A percentile compares a stretch with the other conserved stretches of the same genome.
These are phyloP conservation scores for Fomitopsis betulina DNA, from an alignment of 1,284 basidiomycete species.

Conservation along the genomic window DNA sequence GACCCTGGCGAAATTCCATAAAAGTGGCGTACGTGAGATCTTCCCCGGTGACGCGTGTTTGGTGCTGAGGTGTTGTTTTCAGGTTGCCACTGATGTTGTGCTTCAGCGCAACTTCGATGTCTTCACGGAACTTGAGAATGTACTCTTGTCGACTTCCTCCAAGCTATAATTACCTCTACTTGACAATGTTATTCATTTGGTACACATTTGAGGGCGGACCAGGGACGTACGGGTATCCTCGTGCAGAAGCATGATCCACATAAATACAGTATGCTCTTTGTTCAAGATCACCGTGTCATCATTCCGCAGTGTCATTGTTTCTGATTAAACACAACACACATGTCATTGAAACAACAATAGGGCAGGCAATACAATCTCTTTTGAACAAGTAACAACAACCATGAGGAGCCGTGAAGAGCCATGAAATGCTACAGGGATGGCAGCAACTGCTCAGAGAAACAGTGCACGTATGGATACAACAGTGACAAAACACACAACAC, in stretches of 20 bases:
- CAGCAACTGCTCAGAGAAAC: not conserved
- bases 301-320: not conserved
- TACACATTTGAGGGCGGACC: not conserved
- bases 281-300: not conserved
- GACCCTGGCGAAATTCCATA: constrained; percentile 39
- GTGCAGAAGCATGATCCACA: not conserved
- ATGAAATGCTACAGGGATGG: not conserved
- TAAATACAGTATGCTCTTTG: not conserved
- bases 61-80: constrained; percentile 1
- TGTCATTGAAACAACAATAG: not conserved
- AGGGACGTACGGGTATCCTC: not conserved
- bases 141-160: constrained; percentile 2
- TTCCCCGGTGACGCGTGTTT: not conserved
- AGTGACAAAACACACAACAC: not conserved
- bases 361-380: not conserved
- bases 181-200: not conserved
- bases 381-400: not conserved
- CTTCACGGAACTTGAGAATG: constrained; percentile 38
- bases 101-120: constrained; percentile 58
- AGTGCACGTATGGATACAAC: not conserved
- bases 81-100: constrained; percentile 45
- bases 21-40: constrained; percentile 39
- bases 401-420: not conserved
- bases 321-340: not conserved
- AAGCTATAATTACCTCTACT: constrained; percentile 11